Evolutionary conservation across 139 green algal species (phyloP).

Genomic region (Volvox reticuliferus): DNA sequence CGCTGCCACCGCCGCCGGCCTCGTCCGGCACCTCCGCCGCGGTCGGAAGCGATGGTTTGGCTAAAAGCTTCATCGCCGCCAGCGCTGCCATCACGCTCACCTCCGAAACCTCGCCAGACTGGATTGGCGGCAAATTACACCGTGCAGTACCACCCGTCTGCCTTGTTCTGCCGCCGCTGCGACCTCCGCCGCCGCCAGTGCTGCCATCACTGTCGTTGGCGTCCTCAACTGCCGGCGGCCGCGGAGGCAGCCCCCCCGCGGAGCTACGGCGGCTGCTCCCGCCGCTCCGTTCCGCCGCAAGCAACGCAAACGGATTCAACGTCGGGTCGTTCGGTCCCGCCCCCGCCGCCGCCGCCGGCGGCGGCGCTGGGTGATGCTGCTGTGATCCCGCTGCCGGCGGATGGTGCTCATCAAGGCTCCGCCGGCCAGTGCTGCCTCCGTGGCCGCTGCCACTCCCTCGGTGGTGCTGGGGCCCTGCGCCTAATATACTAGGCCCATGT

Average conservation of each 20-base stretch:
- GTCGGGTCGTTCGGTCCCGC: background rate
- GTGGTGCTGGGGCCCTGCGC: background rate
- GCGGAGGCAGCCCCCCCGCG: background rate
- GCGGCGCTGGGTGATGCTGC: background rate
- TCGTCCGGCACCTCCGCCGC: constrained; percentile 10
- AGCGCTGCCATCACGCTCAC: background rate
- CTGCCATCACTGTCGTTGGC: background rate
- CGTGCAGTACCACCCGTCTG: background rate
- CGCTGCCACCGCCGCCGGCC: background rate
- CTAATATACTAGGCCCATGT: background rate
- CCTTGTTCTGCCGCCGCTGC: background rate
- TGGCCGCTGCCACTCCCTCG: background rate
- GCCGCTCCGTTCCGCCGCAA: background rate
- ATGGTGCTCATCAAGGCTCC: constrained; percentile 23
- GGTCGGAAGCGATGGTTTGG: background rate
- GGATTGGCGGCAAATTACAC: constrained; percentile 8
- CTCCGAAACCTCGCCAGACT: constrained; percentile 21
- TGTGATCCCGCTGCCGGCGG: background rate
- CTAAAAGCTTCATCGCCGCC: background rate
- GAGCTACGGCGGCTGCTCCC: constrained; percentile 11
- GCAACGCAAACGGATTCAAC: constrained; percentile 24
- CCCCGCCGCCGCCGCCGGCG: background rate
- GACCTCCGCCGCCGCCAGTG: background rate
- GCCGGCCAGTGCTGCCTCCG: background rate
- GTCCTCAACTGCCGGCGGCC: background rate